phyloP scores from a whole-genome alignment of 2,329 filamentous ascomycete genomes.

The Ceratocystis destructans region DNA sequence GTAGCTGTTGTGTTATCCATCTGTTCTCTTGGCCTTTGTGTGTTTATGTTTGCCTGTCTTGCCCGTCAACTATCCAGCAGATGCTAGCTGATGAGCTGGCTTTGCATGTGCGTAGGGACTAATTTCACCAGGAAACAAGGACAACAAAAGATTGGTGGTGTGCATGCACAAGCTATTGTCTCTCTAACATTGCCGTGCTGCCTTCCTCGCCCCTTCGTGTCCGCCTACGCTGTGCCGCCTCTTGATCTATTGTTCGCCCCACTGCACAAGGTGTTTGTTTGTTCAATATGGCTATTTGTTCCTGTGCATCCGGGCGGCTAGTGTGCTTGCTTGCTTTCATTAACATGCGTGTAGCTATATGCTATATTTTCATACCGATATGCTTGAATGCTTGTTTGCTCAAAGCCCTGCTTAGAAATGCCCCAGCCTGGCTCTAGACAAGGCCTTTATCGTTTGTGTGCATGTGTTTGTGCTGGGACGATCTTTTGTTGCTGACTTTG shows the following conservation, averaged over 20 bases:
- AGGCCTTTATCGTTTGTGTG: too few species aligned
- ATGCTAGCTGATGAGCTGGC: too few species aligned
- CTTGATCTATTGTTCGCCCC: background rate
- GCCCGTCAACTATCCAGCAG: too few species aligned
- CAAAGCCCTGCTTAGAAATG: too few species aligned
- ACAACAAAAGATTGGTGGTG: background rate
- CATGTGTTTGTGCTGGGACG: too few species aligned
- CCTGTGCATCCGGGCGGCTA: conserved; percentile 2
- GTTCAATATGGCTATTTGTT: background rate
- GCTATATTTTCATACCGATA: background rate
- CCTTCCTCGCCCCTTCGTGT: background rate
- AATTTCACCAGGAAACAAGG: background rate
- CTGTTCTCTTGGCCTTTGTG: background rate
- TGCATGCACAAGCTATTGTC: background rate
- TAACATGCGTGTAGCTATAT: too few species aligned
- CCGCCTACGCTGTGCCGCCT: background rate
- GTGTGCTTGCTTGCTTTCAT: background rate
- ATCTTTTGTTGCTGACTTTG: too few species aligned
- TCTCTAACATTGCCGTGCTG: background rate
- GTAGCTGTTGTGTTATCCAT: background rate
- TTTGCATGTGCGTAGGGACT: too few species aligned
- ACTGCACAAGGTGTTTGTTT: background rate
- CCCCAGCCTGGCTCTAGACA: too few species aligned
- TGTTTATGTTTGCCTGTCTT: too few species aligned
- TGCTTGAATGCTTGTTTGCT: background rate